phyloP scores from a whole-genome alignment of 2,329 filamentous ascomycete genomes.

The Colletotrichum sp. region DNA sequence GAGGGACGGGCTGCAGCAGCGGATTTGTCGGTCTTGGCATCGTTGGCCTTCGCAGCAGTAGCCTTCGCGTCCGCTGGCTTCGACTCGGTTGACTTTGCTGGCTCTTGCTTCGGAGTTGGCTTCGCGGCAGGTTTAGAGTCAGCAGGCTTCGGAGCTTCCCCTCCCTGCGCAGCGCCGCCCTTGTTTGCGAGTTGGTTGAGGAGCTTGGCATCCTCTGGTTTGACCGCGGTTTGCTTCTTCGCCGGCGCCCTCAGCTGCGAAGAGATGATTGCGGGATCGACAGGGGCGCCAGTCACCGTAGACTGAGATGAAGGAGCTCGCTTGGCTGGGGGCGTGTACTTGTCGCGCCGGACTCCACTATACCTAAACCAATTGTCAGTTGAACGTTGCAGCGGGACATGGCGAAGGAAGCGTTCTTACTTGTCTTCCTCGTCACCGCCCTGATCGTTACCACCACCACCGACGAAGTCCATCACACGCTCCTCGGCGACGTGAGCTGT shows the following conservation, averaged over 20 bases:
- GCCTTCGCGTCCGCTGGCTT: slow-evolving; percentile 11
- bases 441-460: slow-evolving; percentile 65
- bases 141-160: neutral
- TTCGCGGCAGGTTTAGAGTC: slow-evolving; percentile 8
- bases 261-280: slow-evolving; percentile 90
- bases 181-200: slow-evolving; percentile 10
- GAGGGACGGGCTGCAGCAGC: slow-evolving; percentile 35
- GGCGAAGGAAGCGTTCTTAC: slow-evolving; percentile 49
- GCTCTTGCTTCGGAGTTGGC: slow-evolving; percentile 8
- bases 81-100: neutral
- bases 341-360: slow-evolving; percentile 86
- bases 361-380: slow-evolving; percentile 61
- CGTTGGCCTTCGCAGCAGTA: neutral
- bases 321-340: slow-evolving; percentile 90
- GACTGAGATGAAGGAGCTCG: slow-evolving; percentile 78
- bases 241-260: slow-evolving; percentile 68
- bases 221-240: slow-evolving; percentile 44
- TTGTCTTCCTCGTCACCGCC: slow-evolving; percentile 92
- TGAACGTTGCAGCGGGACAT: neutral
- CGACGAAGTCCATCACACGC: slow-evolving; percentile 73
- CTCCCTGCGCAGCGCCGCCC: neutral
- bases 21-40: slow-evolving; percentile 19
- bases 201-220: slow-evolving; percentile 31
- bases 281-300: slow-evolving; percentile 76
- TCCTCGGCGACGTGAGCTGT: slow-evolving; percentile 92